A percentile compares a stretch with the other conserved stretches of the same genome.
phyloP scores from a whole-genome alignment of 805 yeast genomes.

The Candida corydali region DNA sequence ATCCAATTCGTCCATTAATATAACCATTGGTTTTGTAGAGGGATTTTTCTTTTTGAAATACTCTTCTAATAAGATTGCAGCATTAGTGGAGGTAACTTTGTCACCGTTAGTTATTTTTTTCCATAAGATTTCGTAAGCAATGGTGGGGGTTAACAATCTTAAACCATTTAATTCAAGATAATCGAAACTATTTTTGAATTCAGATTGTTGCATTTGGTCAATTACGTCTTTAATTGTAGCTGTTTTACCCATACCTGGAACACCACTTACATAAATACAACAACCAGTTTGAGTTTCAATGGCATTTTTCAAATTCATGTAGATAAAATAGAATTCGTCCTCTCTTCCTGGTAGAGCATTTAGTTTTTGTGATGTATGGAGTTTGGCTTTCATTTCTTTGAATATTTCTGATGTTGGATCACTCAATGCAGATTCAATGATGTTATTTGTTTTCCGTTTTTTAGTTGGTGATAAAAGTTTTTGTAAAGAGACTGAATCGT shows the following conservation, averaged over 20 bases:
- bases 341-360: slow-evolving; percentile 80
- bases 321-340: slow-evolving; percentile 69
- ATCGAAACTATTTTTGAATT: slow-evolving; percentile 48
- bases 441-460: neutral
- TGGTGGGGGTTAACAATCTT: slow-evolving; percentile 72
- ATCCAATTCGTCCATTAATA: slow-evolving; percentile 88
- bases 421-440: slow-evolving; percentile 4
- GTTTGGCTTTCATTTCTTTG: slow-evolving; percentile 35
- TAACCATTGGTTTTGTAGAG: slow-evolving; percentile 55
- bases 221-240: slow-evolving; percentile 88
- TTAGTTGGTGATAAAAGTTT: slow-evolving; percentile 12
- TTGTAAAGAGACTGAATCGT: slow-evolving; percentile 11
- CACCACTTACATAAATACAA: slow-evolving; percentile 88
- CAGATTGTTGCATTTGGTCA: slow-evolving; percentile 51
- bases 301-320: slow-evolving; percentile 65
- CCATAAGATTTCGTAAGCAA: slow-evolving; percentile 83
- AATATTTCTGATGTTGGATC: slow-evolving; percentile 28
- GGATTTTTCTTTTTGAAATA: slow-evolving; percentile 46
- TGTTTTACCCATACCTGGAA: slow-evolving; percentile 98
- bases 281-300: slow-evolving; percentile 70
- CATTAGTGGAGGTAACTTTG: slow-evolving; percentile 56
- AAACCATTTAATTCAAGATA: slow-evolving; percentile 89
- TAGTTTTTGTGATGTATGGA: slow-evolving; percentile 43
- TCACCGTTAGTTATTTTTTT: slow-evolving; percentile 55
- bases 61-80: slow-evolving; percentile 66